Evolutionary conservation across 306 rosid genomes (phyloP).

Genomic region (Amphicarpaea edgeworthii): DNA sequence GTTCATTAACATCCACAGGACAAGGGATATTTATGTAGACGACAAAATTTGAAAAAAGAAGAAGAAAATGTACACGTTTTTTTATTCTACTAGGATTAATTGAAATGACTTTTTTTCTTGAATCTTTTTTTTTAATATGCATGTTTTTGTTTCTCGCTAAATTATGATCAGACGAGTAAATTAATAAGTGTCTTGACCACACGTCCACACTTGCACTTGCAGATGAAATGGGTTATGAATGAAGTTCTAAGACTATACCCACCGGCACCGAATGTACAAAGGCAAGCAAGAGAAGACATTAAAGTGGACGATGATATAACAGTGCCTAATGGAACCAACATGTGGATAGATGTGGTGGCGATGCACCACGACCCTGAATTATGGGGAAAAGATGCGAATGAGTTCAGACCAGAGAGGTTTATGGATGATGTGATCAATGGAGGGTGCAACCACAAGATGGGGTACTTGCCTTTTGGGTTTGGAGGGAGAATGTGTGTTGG

Average conservation of each 20-base stretch:
- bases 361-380: conserved; percentile 81
- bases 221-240: conserved; percentile 97
- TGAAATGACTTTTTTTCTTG: background rate
- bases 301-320: conserved; percentile 53
- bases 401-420: conserved; percentile 66
- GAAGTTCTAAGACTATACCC: conserved; percentile 91
- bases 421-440: conserved; percentile 68
- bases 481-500: conserved; percentile 99
- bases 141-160: too few relatives aligned
- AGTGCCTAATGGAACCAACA: conserved; percentile 79
- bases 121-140: background rate
- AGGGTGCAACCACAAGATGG: conserved; percentile 91
- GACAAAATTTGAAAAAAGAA: background rate
- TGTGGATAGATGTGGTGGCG: conserved; percentile 90
- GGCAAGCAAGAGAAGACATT: conserved; percentile 89
- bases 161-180: too few relatives aligned
- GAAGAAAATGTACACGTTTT: background rate
- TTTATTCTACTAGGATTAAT: background rate
- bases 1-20: background rate
- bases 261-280: conserved; percentile 87
- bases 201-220: too few relatives aligned
- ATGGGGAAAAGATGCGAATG: conserved; percentile 87
- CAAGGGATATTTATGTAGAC: background rate
- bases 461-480: conserved; percentile 88
- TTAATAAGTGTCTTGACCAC: background rate